Base-by-base conservation (phyloP, 352 stramenopile species). In the Pythium phragmiticola region DNA sequence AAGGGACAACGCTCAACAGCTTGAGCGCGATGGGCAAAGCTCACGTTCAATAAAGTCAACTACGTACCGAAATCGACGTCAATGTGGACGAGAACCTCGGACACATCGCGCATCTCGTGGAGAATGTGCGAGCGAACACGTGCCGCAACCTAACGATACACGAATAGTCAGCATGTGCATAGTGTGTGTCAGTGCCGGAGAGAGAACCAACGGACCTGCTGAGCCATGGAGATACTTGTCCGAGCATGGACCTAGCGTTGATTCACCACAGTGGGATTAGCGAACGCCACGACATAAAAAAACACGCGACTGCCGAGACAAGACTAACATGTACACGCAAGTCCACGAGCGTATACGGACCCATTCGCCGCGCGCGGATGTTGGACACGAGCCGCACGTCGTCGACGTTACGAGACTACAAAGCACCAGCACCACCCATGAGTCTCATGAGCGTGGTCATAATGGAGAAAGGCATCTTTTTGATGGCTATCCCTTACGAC, bases 31-130 rank as follows among this genome's bases (percentile, higher is more conserved):
- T 30, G 26, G 26, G 26, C 4, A 5, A 30, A 30, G 26, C 26
- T 30, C 26, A 30, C 26, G 26, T 30, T 30, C 26, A 5, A 30
- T 30, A 30, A 30, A 30, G 26, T 5, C 0, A 23, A 11, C 3
- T 30, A 68, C 74, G 34, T 49, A 91, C 82, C 69, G 54, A 88
- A 84, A 48, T 87, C 76, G 6, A 89, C 85, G 46, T 94, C 85
- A 50, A 94, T 90, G 57, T 92, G 85, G 8, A 96, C 87, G n/a
- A 94, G 70, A 46, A 96, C 85, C 68, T 96, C 87, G 0, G 86
- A 92, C n/a, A 96, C 86, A 50, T 93, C 83, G 12, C 66, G 80
- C 12, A 94, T 66, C 21, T 90, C 52, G 3, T 78, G 64, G 37
- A 92, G 58, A 54, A 94, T 92, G 28, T 92, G 76, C 0, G 72